Evolutionary conservation across 441 rosid species (phyloP).

Genomic region (Mallotus repandus): DNA sequence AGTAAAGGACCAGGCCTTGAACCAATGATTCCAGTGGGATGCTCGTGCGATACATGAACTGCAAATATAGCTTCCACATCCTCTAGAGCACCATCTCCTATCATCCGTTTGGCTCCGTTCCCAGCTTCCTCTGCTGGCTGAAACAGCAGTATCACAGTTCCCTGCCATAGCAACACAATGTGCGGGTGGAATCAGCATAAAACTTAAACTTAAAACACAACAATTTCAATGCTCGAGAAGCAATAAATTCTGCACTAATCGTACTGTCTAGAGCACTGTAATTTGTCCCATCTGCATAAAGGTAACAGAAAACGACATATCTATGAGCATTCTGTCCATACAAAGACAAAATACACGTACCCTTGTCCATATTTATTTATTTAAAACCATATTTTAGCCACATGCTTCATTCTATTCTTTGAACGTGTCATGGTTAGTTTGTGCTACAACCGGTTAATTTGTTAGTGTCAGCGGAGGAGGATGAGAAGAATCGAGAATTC

Average conservation of each 20-base stretch:
- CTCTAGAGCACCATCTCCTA: slow-evolving; percentile 67
- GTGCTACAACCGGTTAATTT: too few relatives aligned
- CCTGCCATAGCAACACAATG: slow-evolving; percentile 36
- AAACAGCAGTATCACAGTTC: slow-evolving; percentile 72
- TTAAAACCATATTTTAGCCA: not conserved
- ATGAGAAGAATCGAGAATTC: too few relatives aligned
- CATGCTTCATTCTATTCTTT: not conserved
- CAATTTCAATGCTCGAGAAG: not conserved
- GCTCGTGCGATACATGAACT: slow-evolving; percentile 73
- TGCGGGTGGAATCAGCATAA: not conserved
- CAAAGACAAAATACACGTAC: not conserved
- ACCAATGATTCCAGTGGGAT: slow-evolving; percentile 69
- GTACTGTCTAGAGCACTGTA: not conserved
- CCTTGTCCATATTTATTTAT: not conserved
- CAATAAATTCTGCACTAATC: too few relatives aligned
- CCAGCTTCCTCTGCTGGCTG: slow-evolving; percentile 99
- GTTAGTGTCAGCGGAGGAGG: too few relatives aligned
- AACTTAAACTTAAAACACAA: too few relatives aligned
- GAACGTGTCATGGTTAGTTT: too few relatives aligned
- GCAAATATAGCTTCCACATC: slow-evolving; percentile 81
- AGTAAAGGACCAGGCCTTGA: slow-evolving; percentile 85
- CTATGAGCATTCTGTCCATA: not conserved
- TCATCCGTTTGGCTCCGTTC: slow-evolving; percentile 84
- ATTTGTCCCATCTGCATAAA: not conserved
- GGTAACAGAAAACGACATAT: not conserved